Percentiles rank a stretch among this genome's conserved stretches.
Conservation (phyloP, 345 rosid genomes). For the Ailanthus altissimus region DNA sequence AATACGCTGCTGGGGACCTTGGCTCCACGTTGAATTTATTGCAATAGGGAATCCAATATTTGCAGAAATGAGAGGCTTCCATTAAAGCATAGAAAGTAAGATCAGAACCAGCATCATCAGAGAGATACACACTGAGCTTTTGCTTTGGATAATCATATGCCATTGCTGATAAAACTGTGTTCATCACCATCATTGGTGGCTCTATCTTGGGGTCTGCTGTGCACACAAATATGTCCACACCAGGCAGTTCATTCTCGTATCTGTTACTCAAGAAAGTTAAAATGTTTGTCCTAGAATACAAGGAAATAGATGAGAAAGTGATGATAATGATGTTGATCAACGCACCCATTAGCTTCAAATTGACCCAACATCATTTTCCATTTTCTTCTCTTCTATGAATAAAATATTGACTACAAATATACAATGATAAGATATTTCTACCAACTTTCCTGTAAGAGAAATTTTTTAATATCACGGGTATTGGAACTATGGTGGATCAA, state of each 20-base stretch:
- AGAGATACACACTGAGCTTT: slow-evolving; percentile 57
- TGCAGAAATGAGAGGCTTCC: slow-evolving; percentile 54
- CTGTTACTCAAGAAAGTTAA: slow-evolving; percentile 24
- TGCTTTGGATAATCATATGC: slow-evolving; percentile 62
- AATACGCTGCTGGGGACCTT: slow-evolving; percentile 67
- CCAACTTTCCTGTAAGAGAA: too few relatives aligned
- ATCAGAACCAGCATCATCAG: slow-evolving; percentile 73
- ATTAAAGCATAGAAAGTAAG: slow-evolving; percentile 59
- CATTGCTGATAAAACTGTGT: slow-evolving; percentile 62
- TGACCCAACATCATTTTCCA: too few relatives aligned
- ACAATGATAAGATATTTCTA: too few relatives aligned
- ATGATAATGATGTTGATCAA: background rate
- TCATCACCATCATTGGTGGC: slow-evolving; percentile 71
- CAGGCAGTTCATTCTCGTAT: slow-evolving; percentile 42
- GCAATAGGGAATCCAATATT: slow-evolving; percentile 64
- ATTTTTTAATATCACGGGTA: too few relatives aligned
- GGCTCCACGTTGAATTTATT: slow-evolving; percentile 55
- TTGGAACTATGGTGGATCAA: too few relatives aligned
- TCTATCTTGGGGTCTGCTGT: slow-evolving; percentile 73
- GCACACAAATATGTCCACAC: slow-evolving; percentile 69
- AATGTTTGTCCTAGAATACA: background rate
- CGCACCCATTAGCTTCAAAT: background rate
- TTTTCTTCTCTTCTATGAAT: too few relatives aligned
- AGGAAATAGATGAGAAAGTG: background rate
- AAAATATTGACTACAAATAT: too few relatives aligned